Conservation (phyloP, 495 filamentous ascomycete genomes). For the Penicillium roqueforti region DNA sequence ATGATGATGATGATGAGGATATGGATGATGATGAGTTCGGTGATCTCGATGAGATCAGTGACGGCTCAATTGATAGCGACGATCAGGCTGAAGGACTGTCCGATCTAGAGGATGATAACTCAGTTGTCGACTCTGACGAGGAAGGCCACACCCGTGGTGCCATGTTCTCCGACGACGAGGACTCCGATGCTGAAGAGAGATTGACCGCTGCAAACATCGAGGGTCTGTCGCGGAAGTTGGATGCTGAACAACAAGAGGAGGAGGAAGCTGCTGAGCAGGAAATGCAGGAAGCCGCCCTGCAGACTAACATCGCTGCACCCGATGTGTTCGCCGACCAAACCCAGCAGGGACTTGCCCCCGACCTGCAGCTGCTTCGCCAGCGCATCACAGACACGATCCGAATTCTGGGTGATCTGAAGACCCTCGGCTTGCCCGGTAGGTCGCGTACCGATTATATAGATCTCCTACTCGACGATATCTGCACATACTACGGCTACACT, state of each 20-base stretch:
- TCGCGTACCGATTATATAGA: conserved; percentile 83
- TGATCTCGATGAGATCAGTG: conserved; percentile 50
- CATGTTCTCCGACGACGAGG: conserved; percentile 95
- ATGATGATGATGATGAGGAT: conserved; percentile 41
- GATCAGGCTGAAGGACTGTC: conserved; percentile 45
- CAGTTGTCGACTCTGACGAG: conserved; percentile 72
- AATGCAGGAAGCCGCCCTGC: conserved; percentile 80
- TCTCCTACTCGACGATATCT: conserved; percentile 86
- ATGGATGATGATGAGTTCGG: conserved; percentile 47
- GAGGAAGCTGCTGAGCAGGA: conserved; percentile 62
- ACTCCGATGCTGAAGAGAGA: conserved; percentile 83
- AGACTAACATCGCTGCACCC: conserved; percentile 87
- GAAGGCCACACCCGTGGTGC: conserved; percentile 52
- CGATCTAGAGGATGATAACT: conserved; percentile 58
- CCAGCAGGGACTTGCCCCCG: conserved; percentile 67
- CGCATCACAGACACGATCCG: conserved; percentile 92
- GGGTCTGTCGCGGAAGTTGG: conserved; percentile 78
- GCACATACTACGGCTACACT: conserved; percentile 88
- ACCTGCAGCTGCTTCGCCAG: conserved; percentile 83
- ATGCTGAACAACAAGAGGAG: conserved; percentile 62
- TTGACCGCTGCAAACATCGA: conserved; percentile 95
- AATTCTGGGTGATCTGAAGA: conserved; percentile 81
- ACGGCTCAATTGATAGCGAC: conserved; percentile 48
- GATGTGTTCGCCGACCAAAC: conserved; percentile 63
- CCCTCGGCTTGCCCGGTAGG: conserved; percentile 67